phyloP scores from a whole-genome alignment of 2,329 filamentous ascomycete species.

The Phoma sp. region DNA sequence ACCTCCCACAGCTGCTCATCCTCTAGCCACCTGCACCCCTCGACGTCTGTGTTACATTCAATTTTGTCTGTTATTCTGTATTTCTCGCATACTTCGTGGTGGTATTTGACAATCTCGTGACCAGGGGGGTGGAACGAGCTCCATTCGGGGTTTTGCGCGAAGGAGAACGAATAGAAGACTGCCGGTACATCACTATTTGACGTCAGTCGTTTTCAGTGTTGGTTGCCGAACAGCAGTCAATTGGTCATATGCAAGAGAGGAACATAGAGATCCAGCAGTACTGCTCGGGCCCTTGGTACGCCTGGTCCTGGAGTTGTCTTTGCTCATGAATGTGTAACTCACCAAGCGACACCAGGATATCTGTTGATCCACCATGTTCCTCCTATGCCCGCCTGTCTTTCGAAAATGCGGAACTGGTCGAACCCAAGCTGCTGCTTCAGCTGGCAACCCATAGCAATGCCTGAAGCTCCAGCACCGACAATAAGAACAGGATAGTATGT shows the following conservation, averaged over 20 bases:
- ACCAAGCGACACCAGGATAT: constrained; percentile 59
- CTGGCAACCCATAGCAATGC: constrained; percentile 67
- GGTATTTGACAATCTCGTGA: constrained; percentile 60
- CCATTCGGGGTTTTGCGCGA: constrained; percentile 62
- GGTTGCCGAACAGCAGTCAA: neutral
- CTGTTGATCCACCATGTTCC: constrained; percentile 71
- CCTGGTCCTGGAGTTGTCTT: neutral
- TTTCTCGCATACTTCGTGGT: constrained; percentile 61
- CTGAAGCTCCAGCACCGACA: constrained; percentile 69
- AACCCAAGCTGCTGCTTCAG: constrained; percentile 65
- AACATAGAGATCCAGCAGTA: neutral
- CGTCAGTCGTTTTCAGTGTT: constrained; percentile 19
- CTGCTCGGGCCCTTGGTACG: neutral
- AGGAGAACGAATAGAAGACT: constrained; percentile 64
- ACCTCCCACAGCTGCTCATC: constrained; percentile 64
- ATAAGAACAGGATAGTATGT: constrained; percentile 60
- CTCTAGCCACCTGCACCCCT: constrained; percentile 60
- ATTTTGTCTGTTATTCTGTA: constrained; percentile 65
- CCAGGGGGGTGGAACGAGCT: constrained; percentile 58
- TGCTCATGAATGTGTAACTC: constrained; percentile 11
- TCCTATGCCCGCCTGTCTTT: constrained; percentile 64
- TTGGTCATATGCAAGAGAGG: neutral
- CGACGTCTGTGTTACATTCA: constrained; percentile 65
- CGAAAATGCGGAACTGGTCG: constrained; percentile 67
- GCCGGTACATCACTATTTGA: constrained; percentile 56